phyloP scores from a whole-genome alignment of 768 basidiomycete genomes.

The Termitomyces sp. region DNA sequence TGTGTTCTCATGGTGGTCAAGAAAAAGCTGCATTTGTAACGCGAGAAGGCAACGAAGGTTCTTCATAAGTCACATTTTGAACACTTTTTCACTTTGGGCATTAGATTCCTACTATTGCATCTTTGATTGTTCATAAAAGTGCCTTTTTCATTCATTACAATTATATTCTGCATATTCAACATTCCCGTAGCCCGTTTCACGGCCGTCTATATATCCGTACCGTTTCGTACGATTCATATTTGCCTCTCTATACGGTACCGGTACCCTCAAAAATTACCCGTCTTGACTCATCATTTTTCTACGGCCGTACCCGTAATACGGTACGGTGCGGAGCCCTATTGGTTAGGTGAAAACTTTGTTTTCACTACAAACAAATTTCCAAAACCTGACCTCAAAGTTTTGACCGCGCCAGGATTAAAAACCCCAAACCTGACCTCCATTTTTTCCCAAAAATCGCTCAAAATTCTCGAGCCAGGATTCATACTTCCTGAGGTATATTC shows the following conservation, averaged over 20 bases:
- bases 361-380: too few species aligned
- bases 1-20: background rate
- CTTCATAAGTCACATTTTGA: background rate
- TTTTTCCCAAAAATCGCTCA: too few species aligned
- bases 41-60: background rate
- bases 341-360: too few species aligned
- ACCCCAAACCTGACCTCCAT: too few species aligned
- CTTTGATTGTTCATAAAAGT: too few species aligned
- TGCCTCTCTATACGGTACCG: background rate
- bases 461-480: too few species aligned
- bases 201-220: background rate
- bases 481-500: too few species aligned
- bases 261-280: background rate
- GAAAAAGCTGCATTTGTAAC: background rate
- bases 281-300: background rate
- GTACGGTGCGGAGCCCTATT: constrained; percentile 2
- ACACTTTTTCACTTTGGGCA: too few species aligned
- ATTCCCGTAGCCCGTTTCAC: background rate
- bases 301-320: constrained; percentile 4
- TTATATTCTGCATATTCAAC: background rate
- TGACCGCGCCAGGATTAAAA: too few species aligned
- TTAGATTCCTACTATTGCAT: too few species aligned
- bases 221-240: background rate
- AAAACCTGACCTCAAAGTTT: too few species aligned
- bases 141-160: background rate